Evolutionary conservation across 192 early-diverging fungal genomes (phyloP).

Genomic region (Endogone sp.): DNA sequence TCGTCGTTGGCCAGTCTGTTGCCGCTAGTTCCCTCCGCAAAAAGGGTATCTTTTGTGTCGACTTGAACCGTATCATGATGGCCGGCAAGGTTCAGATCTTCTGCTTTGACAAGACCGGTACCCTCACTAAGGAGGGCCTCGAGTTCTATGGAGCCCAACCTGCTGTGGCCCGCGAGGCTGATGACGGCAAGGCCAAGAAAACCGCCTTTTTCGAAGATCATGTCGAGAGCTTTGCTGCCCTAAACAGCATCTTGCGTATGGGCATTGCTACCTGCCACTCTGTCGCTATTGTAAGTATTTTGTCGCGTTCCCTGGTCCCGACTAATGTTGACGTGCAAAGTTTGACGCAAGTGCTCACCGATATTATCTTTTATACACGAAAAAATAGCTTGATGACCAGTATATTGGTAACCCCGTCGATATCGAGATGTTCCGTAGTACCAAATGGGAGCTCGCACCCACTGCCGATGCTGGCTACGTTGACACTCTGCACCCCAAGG

Average conservation of each 20-base stretch:
- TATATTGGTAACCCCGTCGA: conserved; percentile 65
- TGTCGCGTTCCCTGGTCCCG: too few species aligned
- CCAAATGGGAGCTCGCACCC: conserved; percentile 34
- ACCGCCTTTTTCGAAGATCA: conserved; percentile 20
- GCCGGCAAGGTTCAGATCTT: conserved; percentile 68
- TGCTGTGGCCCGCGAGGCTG: conserved; percentile 11
- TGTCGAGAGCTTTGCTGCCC: conserved; percentile 7
- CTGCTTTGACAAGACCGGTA: conserved; percentile 73
- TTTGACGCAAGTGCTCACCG: neutral
- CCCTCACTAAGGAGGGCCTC: conserved; percentile 67
- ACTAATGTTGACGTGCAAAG: conserved; percentile 2
- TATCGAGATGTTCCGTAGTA: conserved; percentile 62
- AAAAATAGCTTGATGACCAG: conserved; percentile 33
- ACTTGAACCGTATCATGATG: conserved; percentile 61
- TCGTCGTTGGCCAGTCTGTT: conserved; percentile 68
- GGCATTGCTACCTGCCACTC: conserved; percentile 44
- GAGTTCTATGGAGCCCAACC: conserved; percentile 48
- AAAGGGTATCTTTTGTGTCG: conserved; percentile 66
- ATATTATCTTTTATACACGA: too few species aligned
- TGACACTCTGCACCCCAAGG: conserved; percentile 38
- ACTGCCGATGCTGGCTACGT: conserved; percentile 23
- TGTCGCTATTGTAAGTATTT: conserved; percentile 41
- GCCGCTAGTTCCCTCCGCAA: conserved; percentile 49
- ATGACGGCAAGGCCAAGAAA: neutral
- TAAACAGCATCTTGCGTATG: conserved; percentile 25